Evolutionary conservation across 1,284 basidiomycete species (phyloP), one percentile per base, ranked within the genome.

Genomic region (Grifola frondosa): DNA sequence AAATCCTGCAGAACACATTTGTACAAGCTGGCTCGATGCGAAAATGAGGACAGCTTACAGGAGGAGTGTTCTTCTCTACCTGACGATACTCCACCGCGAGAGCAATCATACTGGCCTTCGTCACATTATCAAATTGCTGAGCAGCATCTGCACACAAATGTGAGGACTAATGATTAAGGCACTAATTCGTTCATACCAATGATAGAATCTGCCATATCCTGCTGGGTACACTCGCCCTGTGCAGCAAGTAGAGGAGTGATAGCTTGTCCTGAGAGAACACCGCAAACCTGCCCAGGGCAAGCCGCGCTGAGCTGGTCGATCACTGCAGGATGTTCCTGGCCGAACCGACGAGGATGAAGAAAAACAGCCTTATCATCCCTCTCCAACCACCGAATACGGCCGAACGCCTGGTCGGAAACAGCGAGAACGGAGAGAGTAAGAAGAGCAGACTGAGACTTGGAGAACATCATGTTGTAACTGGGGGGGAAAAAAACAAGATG

Each of bases 41-140:
- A 30, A 23, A 43, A 37, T n/a, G 22, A 13, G 24, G 9, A 32
- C n/a, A n/a, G 60, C 68, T 36, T 52, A 77, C 75, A 21, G 77
- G 78, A 57, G 78, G 77, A 2, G 78, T 80, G 61, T 81, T 82
- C 69, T 81, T 81, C 67, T 81, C 79, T 0, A 62, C 69, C 53
- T 80, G 75, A 37, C 79, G 74, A 58, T 80, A 80, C 52, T 76
- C 71, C 11, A 71, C 58, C 11, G 79, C 80, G 41, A 80, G 64
- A 5, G 67, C 63, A 52, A 83, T 69, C 77, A 81, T 78, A 46
- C 68, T 73, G 4, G 62, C 60, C 52, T 74, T 71, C 1, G 75
- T 79, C 12, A 71, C 61, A 22, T 59, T 68, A 57, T 80, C 74
- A 46, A 80, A 78, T 49, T 78, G 74, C 48, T 64, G 65, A 50